phyloP scores from a whole-genome alignment of 176 grass and related monocot genomes.

The Eragrostis nindensis region DNA sequence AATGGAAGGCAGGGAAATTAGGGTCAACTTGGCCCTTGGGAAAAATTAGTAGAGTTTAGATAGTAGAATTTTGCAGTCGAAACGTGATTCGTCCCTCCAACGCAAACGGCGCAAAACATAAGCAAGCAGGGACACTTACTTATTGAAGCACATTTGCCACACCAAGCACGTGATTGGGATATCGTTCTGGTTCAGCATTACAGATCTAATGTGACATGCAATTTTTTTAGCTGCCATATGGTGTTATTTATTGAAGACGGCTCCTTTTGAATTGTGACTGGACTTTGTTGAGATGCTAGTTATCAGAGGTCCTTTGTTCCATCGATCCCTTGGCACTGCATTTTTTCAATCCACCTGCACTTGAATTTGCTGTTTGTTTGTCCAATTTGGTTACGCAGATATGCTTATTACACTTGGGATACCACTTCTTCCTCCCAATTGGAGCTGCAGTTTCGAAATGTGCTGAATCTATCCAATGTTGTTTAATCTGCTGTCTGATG shows the following conservation, averaged over 20 bases:
- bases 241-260: background rate
- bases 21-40: conserved; percentile 70
- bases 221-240: background rate
- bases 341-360: background rate
- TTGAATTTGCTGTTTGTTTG: background rate
- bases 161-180: background rate
- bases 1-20: conserved; percentile 73
- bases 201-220: conserved; percentile 1
- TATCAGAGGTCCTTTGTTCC: background rate
- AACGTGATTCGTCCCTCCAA: background rate
- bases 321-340: background rate
- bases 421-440: background rate
- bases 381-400: background rate
- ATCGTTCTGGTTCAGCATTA: background rate
- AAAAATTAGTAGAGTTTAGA: conserved; percentile 48
- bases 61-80: background rate
- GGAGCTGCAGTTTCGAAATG: background rate
- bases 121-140: background rate
- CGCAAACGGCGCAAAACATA: background rate
- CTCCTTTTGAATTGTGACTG: conserved; percentile 12
- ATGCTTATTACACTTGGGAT: background rate
- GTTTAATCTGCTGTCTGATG: background rate
- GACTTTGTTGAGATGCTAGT: background rate
- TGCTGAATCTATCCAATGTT: background rate
- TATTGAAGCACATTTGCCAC: background rate